Base-by-base conservation (phyloP, 169 alveolate genomes). In the Plasmodium cynomolgi region DNA sequence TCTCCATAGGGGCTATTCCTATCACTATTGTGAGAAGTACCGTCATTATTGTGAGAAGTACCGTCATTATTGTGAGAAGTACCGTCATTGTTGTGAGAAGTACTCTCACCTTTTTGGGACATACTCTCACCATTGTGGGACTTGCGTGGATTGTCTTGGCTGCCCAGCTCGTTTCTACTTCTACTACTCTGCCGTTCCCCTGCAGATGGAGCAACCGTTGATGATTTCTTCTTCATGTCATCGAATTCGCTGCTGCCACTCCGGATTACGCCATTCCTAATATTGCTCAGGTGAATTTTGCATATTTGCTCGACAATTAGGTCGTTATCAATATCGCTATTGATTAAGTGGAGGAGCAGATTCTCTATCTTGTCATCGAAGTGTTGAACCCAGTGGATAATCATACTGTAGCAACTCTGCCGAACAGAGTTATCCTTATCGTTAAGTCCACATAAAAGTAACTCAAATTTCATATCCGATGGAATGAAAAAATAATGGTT, bases 251-350 rank as follows among this genome's bases (percentile, higher is more conserved):
- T 83, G 71, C 56, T 81, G 15, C 33, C 79, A 34, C 34, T 83
- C 17, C 58, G 37, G 7, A 84, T 73, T 29, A 29, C 17, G 7
- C 88, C 93, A 26, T 83, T 92, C 26, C 74, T 83, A 29, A 83
- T 34, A 83, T 58, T 74, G 34, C 41, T 77, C 73, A 84, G 73
- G 62, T 92, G 93, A 20, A 92, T 54, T 56, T 79, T 83, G 47
- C 93, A 83, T 9, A 84, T 84, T 17, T 92, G 93, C 58, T 92
- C 95, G 26, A 92, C 93, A 17, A 84, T 71, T 6, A 75, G 54
- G 74, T 92, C 95, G 11, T 77, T 84, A 37, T 84, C 95, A 44
- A 77, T 79, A 26, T 92, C 95, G 68, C 93, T 83, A 17, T 79
- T 83, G 20, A 92, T 75, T 15, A 84, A 26, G 77, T 80, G 85